Conservation (phyloP, 257 asterid genomes). For the Capsicum baccatum region DNA sequence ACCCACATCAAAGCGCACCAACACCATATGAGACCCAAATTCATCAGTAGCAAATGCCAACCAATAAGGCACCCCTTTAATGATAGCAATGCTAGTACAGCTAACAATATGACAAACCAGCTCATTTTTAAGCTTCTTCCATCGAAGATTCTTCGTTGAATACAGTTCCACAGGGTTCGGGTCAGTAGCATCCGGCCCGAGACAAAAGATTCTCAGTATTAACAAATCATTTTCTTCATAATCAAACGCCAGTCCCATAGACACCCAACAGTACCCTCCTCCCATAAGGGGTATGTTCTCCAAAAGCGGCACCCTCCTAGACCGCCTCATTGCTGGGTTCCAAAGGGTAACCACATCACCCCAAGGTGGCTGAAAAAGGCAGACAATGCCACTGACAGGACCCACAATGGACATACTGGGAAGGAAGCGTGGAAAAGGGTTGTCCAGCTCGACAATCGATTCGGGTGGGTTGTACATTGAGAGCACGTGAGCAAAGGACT, state of each 20-base stretch:
- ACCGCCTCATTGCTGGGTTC: not conserved
- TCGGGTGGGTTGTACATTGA: not conserved
- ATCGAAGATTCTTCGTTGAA: no score
- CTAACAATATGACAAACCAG: not conserved
- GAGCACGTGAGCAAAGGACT: no score
- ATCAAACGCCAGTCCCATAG: not conserved
- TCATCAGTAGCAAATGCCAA: not conserved
- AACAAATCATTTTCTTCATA: not conserved
- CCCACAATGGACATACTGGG: not conserved
- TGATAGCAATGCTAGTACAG: not conserved
- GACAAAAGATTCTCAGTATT: not conserved
- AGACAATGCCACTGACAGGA: not conserved
- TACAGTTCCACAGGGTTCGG: not conserved
- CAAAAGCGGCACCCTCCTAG: not conserved
- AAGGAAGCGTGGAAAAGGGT: not conserved
- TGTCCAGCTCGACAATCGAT: not conserved
- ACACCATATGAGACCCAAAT: not conserved
- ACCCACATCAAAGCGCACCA: not conserved
- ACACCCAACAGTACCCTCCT: no score
- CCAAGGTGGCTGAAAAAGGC: not conserved
- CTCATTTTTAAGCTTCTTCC: no score
- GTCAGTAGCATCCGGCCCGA: not conserved
- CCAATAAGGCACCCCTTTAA: conserved; percentile 33
- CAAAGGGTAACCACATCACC: not conserved
- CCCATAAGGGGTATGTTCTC: not conserved